Conservation (phyloP, 106 monocot genomes). For the Dactylorhiza incarnata region DNA sequence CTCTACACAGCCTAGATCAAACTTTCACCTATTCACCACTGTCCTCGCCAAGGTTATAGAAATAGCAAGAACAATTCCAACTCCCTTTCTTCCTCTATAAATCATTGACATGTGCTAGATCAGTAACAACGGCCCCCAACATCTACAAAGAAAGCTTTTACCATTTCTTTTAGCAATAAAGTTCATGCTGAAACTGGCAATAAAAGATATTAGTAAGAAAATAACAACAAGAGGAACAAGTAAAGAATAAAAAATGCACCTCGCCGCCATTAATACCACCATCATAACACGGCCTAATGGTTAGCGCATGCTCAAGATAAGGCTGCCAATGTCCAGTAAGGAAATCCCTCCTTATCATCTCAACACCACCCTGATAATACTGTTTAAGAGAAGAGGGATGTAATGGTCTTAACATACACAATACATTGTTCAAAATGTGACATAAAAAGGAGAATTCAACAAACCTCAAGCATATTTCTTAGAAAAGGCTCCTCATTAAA, state of each 20-base stretch:
- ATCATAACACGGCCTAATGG: constrained; percentile 67
- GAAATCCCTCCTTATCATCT: constrained; percentile 93
- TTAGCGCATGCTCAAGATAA: constrained; percentile 78
- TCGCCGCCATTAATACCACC: constrained; percentile 75
- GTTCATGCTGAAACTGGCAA: neutral
- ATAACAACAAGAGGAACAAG: neutral
- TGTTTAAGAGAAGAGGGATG: constrained; percentile 21
- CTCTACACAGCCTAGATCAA: too few relatives aligned
- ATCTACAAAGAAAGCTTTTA: neutral
- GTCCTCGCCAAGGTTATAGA: too few relatives aligned
- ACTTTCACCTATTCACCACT: too few relatives aligned
- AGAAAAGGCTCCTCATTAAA: constrained; percentile 95
- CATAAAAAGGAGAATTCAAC: constrained; percentile 1
- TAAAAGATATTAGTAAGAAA: neutral
- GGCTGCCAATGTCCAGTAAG: constrained; percentile 82
- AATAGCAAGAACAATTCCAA: too few relatives aligned
- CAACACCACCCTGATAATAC: constrained; percentile 78
- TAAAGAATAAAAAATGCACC: constrained; percentile 15
- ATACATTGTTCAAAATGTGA: neutral
- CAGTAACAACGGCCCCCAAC: too few relatives aligned
- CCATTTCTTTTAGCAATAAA: neutral
- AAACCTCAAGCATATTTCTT: constrained; percentile 91
- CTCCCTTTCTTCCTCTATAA: too few relatives aligned
- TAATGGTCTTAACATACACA: neutral
- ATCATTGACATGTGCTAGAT: too few relatives aligned